Conservation (phyloP, 140 eudicot species). For the Bidens hawaiensis region DNA sequence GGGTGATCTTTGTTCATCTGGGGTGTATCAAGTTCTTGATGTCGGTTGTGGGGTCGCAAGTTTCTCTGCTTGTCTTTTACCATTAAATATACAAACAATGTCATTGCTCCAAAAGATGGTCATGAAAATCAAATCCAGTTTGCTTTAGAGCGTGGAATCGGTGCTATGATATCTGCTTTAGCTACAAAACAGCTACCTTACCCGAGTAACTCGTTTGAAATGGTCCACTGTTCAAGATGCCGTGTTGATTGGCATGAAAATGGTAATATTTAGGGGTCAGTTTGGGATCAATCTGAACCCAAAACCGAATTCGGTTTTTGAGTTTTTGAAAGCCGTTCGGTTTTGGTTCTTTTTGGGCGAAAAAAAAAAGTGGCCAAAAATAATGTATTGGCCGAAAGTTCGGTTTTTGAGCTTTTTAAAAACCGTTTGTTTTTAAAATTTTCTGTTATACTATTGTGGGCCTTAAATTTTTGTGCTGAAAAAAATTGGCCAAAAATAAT, state of each 20-base stretch:
- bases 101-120: constrained; percentile 99
- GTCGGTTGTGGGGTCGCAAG: constrained; percentile 99
- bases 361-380: no score
- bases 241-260: constrained; percentile 98
- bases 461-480: no score
- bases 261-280: constrained; percentile 69
- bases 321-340: no score
- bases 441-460: no score
- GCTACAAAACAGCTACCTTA: constrained; percentile 96
- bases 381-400: no score
- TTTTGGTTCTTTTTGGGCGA: no score
- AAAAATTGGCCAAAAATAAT: no score
- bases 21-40: constrained; percentile 90
- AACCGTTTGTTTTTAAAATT: no score
- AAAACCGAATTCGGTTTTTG: no score
- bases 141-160: constrained; percentile 95
- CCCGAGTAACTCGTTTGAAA: constrained; percentile 81
- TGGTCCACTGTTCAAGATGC: constrained; percentile 98
- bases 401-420: no score
- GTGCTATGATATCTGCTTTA: constrained; percentile 88
- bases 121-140: constrained; percentile 98
- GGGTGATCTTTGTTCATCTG: constrained; percentile 81
- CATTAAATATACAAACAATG: constrained; percentile 81
- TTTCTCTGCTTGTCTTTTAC: constrained; percentile 91
- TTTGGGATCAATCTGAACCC: no score